Evolutionary conservation across 331 rosid genomes (phyloP), one percentile per base, ranked within the genome.

Genomic region (Spiraea crenata): DNA sequence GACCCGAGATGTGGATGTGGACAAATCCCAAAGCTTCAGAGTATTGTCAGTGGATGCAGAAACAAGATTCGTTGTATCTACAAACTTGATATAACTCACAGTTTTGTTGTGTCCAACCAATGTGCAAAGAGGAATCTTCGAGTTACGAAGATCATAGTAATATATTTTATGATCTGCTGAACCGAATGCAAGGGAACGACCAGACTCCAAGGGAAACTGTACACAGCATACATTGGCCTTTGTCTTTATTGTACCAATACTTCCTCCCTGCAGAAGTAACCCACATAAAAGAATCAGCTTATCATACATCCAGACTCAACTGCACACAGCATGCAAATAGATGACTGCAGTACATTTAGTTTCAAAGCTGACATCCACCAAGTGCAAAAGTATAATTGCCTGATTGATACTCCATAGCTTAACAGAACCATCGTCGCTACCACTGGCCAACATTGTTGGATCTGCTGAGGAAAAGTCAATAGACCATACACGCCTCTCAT

Each of bases 361-460:
- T 88, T 88, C 89, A 90, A 92, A 92, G 96, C 93, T 82, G 97
- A 88, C 83, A 92, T 85, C 90, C 97, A 90, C 96, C 90, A 90
- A 92, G 89, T 85, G 96, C 85, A 89, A 91, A 82, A 95, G 79
- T 91, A 90, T 84, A 95, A 89, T 93, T 95, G 96, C 99, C 99
- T 95, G 99, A 91, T 95, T 95, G 91, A 95, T 95, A 86, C 96
- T 95, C 99, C 99, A 95, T 82, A 95, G 96, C 96, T 95, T 95
- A 58, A 95, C 98, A 44, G 89, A 87, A 71, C 95, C 84, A 62
- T 95, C 99, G n/a, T 95, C 97, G 49, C 99, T 89, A 70, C 99
- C 99, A 34, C 99, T 95, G 35, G 96, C 98, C 74, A 95, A 78
- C 87, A 95, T 77, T 69, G 99, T 95, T 34, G 99, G 99, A 73